These are phyloP conservation scores for Noccaea bulbosa DNA, from an alignment of 345 rosid genomes.

Conservation along the genomic window DNA sequence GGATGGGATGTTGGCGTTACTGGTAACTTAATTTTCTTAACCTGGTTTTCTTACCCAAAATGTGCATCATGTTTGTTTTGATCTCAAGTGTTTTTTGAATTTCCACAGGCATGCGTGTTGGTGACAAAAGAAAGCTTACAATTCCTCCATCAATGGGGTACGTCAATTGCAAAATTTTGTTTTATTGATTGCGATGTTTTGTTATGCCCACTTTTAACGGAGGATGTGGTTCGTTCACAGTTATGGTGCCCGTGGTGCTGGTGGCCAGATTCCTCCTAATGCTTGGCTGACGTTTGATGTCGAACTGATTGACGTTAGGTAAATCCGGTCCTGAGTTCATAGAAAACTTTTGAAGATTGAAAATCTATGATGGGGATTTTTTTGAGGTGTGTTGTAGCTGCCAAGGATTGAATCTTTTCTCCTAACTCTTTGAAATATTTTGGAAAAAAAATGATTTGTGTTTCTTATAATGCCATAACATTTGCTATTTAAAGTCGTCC, in stretches of 20 bases:
- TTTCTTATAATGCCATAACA: neutral
- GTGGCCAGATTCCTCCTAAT: constrained; percentile 55
- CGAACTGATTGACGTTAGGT: constrained; percentile 58
- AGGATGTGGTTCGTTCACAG: constrained; percentile 46
- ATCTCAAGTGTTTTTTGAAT: neutral
- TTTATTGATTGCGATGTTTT: neutral
- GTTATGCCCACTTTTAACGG: neutral
- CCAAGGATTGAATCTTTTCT: neutral
- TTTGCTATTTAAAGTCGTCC: neutral
- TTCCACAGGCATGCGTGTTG: constrained; percentile 67
- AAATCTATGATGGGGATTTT: neutral
- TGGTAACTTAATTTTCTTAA: constrained; percentile 53
- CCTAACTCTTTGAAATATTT: neutral
- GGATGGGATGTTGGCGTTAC: constrained; percentile 99
- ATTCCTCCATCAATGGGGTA: constrained; percentile 82
- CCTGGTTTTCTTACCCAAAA: neutral
- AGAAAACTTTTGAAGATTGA: neutral
- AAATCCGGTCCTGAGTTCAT: neutral
- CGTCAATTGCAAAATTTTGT: constrained; percentile 3
- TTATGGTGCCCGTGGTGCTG: constrained; percentile 56
- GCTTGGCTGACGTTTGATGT: constrained; percentile 72
- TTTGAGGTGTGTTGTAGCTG: constrained; percentile 21
- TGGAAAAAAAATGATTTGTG: neutral
- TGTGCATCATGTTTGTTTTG: constrained; percentile 4
- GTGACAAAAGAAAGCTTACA: constrained; percentile 71